These are phyloP conservation scores for Sporisorium exsertum DNA, from an alignment of 1,284 basidiomycete genomes.

Conservation along the genomic window DNA sequence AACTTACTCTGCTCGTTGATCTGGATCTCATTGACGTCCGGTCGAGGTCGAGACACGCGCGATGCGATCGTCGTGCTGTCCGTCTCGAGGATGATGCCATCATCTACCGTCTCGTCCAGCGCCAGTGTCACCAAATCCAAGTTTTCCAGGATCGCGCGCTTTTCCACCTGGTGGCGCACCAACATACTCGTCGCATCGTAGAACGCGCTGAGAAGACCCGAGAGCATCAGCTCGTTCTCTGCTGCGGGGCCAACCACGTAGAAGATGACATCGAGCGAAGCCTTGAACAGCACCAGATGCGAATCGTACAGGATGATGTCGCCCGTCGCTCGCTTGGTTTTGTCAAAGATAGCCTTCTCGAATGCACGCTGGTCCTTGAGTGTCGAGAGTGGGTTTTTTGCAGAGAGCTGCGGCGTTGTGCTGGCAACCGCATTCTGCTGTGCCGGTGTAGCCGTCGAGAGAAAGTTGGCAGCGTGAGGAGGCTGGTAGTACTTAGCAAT, in stretches of 20 bases:
- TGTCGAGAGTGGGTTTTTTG: conserved; percentile 76
- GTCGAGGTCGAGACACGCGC: conserved; percentile 88
- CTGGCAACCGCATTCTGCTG: conserved; percentile 52
- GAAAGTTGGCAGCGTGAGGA: conserved; percentile 73
- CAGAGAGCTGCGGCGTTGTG: conserved; percentile 51
- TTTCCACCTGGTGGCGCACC: conserved; percentile 87
- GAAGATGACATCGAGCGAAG: conserved; percentile 93
- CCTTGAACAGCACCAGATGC: conserved; percentile 91
- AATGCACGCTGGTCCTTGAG: conserved; percentile 94
- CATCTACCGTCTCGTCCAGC: conserved; percentile 96
- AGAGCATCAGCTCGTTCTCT: conserved; percentile 98
- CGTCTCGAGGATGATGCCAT: conserved; percentile 97
- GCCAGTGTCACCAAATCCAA: conserved; percentile 92
- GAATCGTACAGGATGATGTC: conserved; percentile 94
- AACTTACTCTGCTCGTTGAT: conserved; percentile 88
- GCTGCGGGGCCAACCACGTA: conserved; percentile 88
- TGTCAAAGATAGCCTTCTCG: conserved; percentile 94
- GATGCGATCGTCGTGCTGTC: conserved; percentile 94
- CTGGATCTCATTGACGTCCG: conserved; percentile 94
- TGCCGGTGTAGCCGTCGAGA: conserved; percentile 41
- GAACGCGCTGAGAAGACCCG: conserved; percentile 83
- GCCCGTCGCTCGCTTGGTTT: conserved; percentile 71
- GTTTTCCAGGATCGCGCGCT: conserved; percentile 93
- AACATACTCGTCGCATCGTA: conserved; percentile 87
- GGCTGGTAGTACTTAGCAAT: conserved; percentile 93